Conservation (phyloP, 306 rosid species). For the Castanopsis chinensis region DNA sequence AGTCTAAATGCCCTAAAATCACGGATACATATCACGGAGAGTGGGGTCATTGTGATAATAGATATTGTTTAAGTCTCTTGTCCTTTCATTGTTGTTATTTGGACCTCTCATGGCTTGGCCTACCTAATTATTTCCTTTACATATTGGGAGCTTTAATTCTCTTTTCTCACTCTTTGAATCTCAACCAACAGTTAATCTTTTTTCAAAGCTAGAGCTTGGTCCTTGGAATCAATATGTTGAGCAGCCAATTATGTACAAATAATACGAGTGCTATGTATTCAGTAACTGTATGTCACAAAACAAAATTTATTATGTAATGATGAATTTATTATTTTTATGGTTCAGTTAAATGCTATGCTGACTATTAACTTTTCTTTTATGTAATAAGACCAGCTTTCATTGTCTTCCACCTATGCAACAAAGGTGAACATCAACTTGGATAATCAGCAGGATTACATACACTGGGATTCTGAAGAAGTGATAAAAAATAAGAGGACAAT, state of each 20-base stretch:
- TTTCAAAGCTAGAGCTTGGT: not conserved
- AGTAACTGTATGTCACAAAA: not conserved
- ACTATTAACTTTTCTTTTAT: too few species aligned
- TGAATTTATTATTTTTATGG: too few species aligned
- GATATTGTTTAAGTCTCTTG: not conserved
- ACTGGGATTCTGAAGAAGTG: too few species aligned
- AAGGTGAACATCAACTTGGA: too few species aligned
- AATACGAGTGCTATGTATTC: not conserved
- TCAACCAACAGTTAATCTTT: not conserved
- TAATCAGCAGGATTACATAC: too few species aligned
- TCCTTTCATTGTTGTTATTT: not conserved
- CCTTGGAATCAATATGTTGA: not conserved
- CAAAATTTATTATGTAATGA: not conserved
- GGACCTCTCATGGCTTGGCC: constrained; percentile 1
- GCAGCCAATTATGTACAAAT: not conserved
- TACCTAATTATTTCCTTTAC: not conserved
- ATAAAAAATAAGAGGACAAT: too few species aligned
- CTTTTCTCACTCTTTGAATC: not conserved
- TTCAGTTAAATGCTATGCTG: too few species aligned
- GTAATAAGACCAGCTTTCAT: too few species aligned
- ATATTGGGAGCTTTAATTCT: not conserved
- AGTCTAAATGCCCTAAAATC: not conserved
- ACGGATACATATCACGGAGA: not conserved
- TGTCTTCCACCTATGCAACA: too few species aligned
- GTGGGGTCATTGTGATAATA: not conserved